Evolutionary conservation across 1,284 basidiomycete genomes (phyloP), one percentile per base, ranked within the genome.

Genomic region (Mycena sp.): DNA sequence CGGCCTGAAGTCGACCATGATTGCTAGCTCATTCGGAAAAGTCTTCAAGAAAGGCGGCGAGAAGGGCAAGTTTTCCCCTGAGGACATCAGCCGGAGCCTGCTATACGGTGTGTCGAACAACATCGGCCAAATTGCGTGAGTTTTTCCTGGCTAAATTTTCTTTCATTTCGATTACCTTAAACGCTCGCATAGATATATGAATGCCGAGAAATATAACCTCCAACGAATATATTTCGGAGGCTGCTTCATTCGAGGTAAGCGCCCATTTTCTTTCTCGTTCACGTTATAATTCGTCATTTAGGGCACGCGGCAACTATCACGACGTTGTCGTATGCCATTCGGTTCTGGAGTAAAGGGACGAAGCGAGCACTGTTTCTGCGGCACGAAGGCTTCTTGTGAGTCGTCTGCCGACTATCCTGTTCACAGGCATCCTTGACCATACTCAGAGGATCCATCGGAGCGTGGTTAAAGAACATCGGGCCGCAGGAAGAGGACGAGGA

Each of bases 141-240:
- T 91, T 56, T 63, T 61, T 64, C 63, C 48, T 62, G 67, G 65
- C 40, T 61, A 40, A 29, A 48, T 65, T 52, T 63, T 38, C 19
- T 48, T 10, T 45, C 69, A 65, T 58, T 56, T 52, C 65, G 58
- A 52, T 60, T 1, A 35, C 25, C 49, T 46, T 35, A 40, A n/a
- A 7, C 28, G 19, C 28, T 25, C 37, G 29, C 6, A 58, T 77
- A 97, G 95, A 63, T 98, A 97, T 80, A 98, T 99, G 97, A 99
- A 99, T 74, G 98, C 98, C 50, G 98, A 99, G 78, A 99, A 99
- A 83, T 98, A 99, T 77, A 92, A 95, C 67, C 80, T 99, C 61
- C 95, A 99, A 73, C 89, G 94, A 72, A 99, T 99, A 70, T 99
- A 99, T 82, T 99, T 99, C 84, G 96, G 97, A 16, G 98, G 98